Percentiles rank a stretch among this genome's conserved stretches.
Evolutionary conservation across 2,329 filamentous ascomycete species (phyloP).

Genomic region (Scytalidium sp.): DNA sequence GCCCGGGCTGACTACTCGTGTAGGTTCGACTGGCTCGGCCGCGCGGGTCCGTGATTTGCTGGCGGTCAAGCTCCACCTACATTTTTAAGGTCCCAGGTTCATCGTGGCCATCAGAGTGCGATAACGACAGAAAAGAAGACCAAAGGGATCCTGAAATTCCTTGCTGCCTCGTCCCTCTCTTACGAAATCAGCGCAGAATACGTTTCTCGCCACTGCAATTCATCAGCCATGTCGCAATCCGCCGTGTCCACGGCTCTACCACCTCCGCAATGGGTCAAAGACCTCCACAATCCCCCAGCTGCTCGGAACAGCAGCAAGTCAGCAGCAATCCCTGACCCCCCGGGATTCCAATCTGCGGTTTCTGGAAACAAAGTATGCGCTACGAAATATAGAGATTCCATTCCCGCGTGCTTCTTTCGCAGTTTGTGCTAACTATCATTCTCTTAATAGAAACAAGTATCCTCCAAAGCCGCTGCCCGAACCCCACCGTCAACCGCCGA

Average conservation of each 20-base stretch:
- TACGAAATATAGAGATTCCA: too few species aligned
- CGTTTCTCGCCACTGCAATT: too few species aligned
- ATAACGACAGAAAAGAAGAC: too few species aligned
- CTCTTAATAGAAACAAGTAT: slow-evolving; percentile 34
- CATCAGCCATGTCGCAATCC: slow-evolving; percentile 18
- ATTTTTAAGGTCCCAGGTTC: too few species aligned
- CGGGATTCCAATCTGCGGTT: slow-evolving; percentile 64
- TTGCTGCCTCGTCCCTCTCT: too few species aligned
- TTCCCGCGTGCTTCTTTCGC: not conserved
- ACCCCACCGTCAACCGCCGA: slow-evolving; percentile 74
- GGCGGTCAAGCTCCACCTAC: not conserved
- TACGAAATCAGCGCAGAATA: too few species aligned
- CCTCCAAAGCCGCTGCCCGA: slow-evolving; percentile 42
- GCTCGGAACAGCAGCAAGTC: slow-evolving; percentile 66
- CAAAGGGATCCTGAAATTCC: too few species aligned
- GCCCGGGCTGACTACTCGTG: not conserved
- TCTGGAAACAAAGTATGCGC: slow-evolving; percentile 54
- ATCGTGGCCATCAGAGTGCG: too few species aligned
- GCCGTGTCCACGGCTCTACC: slow-evolving; percentile 33
- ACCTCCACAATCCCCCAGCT: slow-evolving; percentile 69
- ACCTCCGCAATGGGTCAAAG: slow-evolving; percentile 76
- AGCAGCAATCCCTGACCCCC: slow-evolving; percentile 73
- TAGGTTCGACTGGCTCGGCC: not conserved
- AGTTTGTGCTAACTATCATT: slow-evolving; percentile 10
- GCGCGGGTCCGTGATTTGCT: not conserved